Evolutionary conservation across 2,329 filamentous ascomycete genomes (phyloP), one percentile per base, ranked within the genome.

Genomic region (Penicillium sp.): DNA sequence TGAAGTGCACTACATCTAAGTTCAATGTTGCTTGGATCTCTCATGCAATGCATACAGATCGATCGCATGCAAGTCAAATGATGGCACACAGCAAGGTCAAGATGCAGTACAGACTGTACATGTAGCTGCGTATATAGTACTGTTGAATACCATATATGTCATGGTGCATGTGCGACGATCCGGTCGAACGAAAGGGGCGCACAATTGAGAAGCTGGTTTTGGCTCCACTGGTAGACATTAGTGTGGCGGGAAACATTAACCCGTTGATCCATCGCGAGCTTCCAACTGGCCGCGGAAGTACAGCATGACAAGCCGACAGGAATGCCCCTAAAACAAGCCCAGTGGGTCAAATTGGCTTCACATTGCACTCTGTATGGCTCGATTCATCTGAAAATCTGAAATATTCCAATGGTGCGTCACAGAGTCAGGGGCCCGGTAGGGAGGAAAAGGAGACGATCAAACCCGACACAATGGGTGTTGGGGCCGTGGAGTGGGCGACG

Each of bases 391-490:
- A 41, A 51, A 51, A 40, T 42, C 27, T 5, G 26, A 40, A 49
- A 33, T 37, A 33, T 43, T 26, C 20, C 25, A 11, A 25, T 43
- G 41, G 14, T 18, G 35, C n/a, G 37, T 37, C 33, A 18, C 12
- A 20, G 55, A 59, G 54, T 57, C 58, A 60, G 60, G 63, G 58
- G 55, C 53, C 57, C 60, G 48, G 55, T 44, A 58, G 52, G 50
- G 50, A 59, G 55, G 56, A 53, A 62, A 58, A 58, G 56, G 45
- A 33, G 59, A 52, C 35, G 60, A 66, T 61, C 23, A 54, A 55
- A 55, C 62, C 63, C 63, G 62, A 58, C 52, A 55, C 22, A 44
- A 20, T 61, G 63, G 60, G 51, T 54, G 50, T 51, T 56, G 60
- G 63, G 52, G 59, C 61, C 31, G 58, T 57, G n/a, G n/a, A n/a